A percentile compares a stretch with the other conserved stretches of the same genome.
These are phyloP conservation scores for Farysia itapuensis DNA, from an alignment of 1,284 basidiomycete genomes.

Conservation along the genomic window DNA sequence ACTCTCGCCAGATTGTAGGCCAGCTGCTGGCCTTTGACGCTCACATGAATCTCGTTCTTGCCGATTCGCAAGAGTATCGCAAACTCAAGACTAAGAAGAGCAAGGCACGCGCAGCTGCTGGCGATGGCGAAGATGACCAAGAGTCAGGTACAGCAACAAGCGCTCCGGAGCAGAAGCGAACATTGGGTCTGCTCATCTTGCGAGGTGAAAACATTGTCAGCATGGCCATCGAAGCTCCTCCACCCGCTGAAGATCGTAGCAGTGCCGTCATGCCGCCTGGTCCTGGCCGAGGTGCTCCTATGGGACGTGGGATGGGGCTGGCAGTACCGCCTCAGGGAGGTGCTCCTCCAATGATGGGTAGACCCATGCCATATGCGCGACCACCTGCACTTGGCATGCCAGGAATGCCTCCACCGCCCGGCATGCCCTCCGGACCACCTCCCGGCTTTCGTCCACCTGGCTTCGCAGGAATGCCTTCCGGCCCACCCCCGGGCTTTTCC, in stretches of 20 bases:
- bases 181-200: slow-evolving; percentile 90
- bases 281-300: slow-evolving; percentile 89
- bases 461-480: slow-evolving; percentile 31
- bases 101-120: slow-evolving; percentile 21
- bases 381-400: slow-evolving; percentile 67
- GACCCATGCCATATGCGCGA: slow-evolving; percentile 59
- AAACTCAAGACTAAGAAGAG: slow-evolving; percentile 52
- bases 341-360: slow-evolving; percentile 63
- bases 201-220: slow-evolving; percentile 96
- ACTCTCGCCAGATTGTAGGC: slow-evolving; percentile 89
- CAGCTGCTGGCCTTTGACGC: slow-evolving; percentile 99
- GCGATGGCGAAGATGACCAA: slow-evolving; percentile 47
- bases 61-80: slow-evolving; percentile 66
- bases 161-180: slow-evolving; percentile 92
- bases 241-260: slow-evolving; percentile 78
- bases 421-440: slow-evolving; percentile 48
- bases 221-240: slow-evolving; percentile 91
- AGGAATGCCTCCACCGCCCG: slow-evolving; percentile 65
- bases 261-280: slow-evolving; percentile 75
- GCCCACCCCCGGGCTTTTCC: slow-evolving; percentile 32
- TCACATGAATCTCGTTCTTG: slow-evolving; percentile 98
- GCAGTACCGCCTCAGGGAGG: slow-evolving; percentile 69
- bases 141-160: slow-evolving; percentile 34
- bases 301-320: slow-evolving; percentile 95
- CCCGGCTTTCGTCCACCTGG: slow-evolving; percentile 55